phyloP scores from a whole-genome alignment of 805 yeast species.

The Saccharomycopsis lassenensis region DNA sequence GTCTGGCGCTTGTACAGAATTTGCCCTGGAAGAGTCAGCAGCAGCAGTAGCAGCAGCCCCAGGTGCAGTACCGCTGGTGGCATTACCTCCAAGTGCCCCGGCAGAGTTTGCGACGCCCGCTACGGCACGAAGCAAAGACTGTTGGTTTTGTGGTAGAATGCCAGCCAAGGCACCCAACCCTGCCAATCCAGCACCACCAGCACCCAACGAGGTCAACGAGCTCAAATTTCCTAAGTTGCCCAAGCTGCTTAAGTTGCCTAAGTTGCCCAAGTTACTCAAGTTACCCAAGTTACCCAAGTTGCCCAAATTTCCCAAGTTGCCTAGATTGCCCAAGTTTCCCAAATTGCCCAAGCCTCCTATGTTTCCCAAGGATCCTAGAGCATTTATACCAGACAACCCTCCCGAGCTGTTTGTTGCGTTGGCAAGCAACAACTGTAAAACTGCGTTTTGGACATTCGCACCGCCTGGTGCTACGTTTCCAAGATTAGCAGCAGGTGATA shows the following conservation, averaged over 20 bases:
- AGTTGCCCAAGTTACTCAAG: not conserved
- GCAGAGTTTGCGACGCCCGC: no score
- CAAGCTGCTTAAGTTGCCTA: conserved; percentile 7
- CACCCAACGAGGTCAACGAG: not conserved
- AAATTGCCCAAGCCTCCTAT: not conserved
- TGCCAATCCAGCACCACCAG: not conserved
- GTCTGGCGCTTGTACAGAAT: no score
- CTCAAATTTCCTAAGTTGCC: not conserved
- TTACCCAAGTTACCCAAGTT: not conserved
- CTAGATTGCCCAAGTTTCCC: not conserved
- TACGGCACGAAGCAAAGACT: no score
- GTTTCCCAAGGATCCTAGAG: not conserved
- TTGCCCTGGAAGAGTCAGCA: conserved; percentile 7
- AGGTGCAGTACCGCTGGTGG: conserved; percentile 1
- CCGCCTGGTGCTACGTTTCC: no score
- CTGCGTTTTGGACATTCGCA: no score
- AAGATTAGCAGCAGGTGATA: no score
- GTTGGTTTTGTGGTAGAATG: no score
- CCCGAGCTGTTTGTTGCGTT: conserved; percentile 9
- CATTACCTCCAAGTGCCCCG: not conserved
- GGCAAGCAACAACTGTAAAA: conserved; percentile 14
- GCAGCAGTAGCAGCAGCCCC: conserved; percentile 11
- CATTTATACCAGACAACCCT: not conserved
- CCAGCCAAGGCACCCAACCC: not conserved
- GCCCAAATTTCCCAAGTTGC: not conserved